Base-by-base conservation (phyloP, 257 asterid genomes). In the Plectranthus barbatus region DNA sequence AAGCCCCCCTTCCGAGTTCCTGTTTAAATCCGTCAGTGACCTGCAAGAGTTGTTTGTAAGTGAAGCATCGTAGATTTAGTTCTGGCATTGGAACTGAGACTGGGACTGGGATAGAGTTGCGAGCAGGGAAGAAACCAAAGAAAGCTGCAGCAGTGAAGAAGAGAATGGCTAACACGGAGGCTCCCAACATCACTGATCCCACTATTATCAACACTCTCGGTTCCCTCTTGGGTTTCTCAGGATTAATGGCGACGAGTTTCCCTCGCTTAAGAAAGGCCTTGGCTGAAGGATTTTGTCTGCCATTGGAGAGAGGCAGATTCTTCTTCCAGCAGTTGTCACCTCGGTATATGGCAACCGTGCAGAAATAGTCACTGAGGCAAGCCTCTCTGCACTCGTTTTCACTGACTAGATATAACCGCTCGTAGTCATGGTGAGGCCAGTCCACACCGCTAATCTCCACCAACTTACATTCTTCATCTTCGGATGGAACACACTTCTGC, bases 1-100 rank as follows among this genome's bases (percentile, higher is more conserved):
- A 86, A 0, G 95, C 81, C 0, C 91, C 92, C 52, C 84, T 71
- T 11, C 91, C 95, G n/a, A 75, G 14, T 60, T 79, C 83, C 59
- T 82, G 71, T 18, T 74, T 72, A 47, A 82, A 82, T 3, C 74
- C 31, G 31, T 26, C 31, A 5, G 31, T 26, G 31, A 5, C 31
- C 31, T 26, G 31, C 78, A 5, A 53, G 45, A 0, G 85, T 46
- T 77, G 82, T 46, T 67, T 67, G 59, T 64, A 80, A 13, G 80
- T 72, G 56, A 77, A 77, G 24, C 67, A 67, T 6, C 79, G 60
- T 34, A 80, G 17, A 20, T 74, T 75, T 9, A 5, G 5, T 26
- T 68, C 1, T 12, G 66, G 7, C 34, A n/a, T n/a, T n/a, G n/a
- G n/a, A n/a, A n/a, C n/a, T n/a, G n/a, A n/a, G n/a, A 31, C 44